A percentile compares a stretch with the other conserved stretches of the same genome.
Conservation (phyloP, 2,329 filamentous ascomycete species). For the Karstenula rhodostoma region DNA sequence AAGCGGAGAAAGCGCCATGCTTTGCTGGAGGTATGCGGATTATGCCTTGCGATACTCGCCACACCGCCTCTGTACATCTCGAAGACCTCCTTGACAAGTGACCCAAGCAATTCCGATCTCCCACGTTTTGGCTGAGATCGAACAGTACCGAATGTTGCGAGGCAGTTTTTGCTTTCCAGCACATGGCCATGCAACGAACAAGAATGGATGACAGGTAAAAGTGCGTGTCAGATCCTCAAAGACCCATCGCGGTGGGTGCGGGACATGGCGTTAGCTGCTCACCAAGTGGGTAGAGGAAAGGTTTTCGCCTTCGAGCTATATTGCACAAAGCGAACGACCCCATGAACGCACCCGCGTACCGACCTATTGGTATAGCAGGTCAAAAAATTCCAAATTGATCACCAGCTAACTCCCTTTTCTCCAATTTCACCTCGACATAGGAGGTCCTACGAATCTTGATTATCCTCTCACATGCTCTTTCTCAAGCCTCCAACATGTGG, state of each 20-base stretch:
- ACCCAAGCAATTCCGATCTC: background rate
- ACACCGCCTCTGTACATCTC: conserved; percentile 11
- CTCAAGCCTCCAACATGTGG: background rate
- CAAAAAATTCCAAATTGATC: background rate
- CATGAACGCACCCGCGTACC: background rate
- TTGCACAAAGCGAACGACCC: background rate
- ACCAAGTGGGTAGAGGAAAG: background rate
- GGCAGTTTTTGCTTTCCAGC: background rate
- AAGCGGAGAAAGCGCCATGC: conserved; percentile 8
- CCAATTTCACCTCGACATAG: background rate
- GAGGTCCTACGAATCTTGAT: background rate
- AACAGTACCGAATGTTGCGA: background rate
- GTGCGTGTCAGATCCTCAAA: background rate
- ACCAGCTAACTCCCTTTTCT: background rate
- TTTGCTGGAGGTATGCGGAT: conserved; percentile 8
- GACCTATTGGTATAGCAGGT: background rate
- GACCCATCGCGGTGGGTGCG: background rate
- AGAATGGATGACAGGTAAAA: background rate
- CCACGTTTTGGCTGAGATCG: background rate
- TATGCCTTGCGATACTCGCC: conserved; percentile 18
- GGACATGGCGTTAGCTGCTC: background rate
- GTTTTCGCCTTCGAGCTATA: background rate
- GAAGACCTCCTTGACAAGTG: background rate
- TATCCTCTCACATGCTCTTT: background rate
- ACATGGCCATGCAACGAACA: background rate